Evolutionary conservation across 768 basidiomycete species (phyloP).

Genomic region (Artomyces pyxidatus): DNA sequence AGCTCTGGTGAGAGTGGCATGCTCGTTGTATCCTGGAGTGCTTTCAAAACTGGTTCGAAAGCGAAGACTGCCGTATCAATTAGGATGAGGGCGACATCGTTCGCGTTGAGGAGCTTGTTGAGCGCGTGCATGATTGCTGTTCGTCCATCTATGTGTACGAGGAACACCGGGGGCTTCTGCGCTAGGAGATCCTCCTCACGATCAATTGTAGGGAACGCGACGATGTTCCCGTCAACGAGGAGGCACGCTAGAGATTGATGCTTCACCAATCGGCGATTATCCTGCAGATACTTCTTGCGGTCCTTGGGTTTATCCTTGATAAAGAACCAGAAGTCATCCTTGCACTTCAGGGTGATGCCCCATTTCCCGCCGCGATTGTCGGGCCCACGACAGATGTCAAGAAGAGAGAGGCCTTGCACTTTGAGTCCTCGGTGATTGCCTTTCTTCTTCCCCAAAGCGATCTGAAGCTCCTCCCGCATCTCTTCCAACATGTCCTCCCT

Average conservation of each 20-base stretch:
- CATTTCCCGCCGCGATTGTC: slow-evolving; percentile 30
- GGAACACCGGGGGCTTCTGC: slow-evolving; percentile 38
- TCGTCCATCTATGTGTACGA: slow-evolving; percentile 44
- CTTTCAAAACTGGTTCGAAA: slow-evolving; percentile 53
- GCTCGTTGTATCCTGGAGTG: slow-evolving; percentile 36
- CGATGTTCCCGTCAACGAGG: slow-evolving; percentile 36
- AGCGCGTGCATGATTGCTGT: slow-evolving; percentile 32
- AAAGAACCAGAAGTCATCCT: slow-evolving; percentile 16
- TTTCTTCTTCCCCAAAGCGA: slow-evolving; percentile 32
- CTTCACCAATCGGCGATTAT: slow-evolving; percentile 35
- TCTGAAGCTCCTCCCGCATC: slow-evolving; percentile 46
- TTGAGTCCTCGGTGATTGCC: slow-evolving; percentile 30
- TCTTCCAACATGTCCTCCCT: slow-evolving; percentile 57
- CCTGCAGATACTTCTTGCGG: slow-evolving; percentile 29
- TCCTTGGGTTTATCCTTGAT: slow-evolving; percentile 25
- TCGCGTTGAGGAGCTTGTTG: slow-evolving; percentile 27
- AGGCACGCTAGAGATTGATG: slow-evolving; percentile 52
- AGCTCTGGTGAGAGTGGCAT: slow-evolving; percentile 46
- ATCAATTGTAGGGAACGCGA: slow-evolving; percentile 45
- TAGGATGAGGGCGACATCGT: slow-evolving; percentile 39
- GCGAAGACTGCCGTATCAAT: slow-evolving; percentile 57
- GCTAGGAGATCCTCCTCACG: slow-evolving; percentile 47
- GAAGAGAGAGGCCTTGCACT: slow-evolving; percentile 30
- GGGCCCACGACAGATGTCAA: slow-evolving; percentile 28
- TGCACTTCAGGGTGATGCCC: slow-evolving; percentile 32